These are phyloP conservation scores for Calonectria pteridis DNA, from an alignment of 2,329 filamentous ascomycete species.

Conservation along the genomic window DNA sequence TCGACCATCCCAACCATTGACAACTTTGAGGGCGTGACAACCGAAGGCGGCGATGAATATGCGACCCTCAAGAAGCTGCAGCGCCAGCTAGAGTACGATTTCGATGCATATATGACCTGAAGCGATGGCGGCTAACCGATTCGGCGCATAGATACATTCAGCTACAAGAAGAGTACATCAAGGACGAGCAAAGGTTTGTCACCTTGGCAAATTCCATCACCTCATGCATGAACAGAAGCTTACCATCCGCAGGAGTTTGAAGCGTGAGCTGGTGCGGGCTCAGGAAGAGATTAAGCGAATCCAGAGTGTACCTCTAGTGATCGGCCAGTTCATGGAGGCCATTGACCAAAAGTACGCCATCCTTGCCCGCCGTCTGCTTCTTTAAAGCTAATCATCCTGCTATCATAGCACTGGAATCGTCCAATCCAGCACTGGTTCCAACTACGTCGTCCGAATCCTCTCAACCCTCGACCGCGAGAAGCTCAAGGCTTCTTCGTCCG, in stretches of 20 bases:
- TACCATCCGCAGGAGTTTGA: slow-evolving; percentile 78
- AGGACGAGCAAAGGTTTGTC: slow-evolving; percentile 92
- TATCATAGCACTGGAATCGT: slow-evolving; percentile 91
- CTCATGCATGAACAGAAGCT: slow-evolving; percentile 24
- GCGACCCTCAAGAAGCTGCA: slow-evolving; percentile 96
- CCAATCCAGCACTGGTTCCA: slow-evolving; percentile 97
- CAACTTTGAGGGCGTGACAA: slow-evolving; percentile 84
- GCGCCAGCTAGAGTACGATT: slow-evolving; percentile 87
- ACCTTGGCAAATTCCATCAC: not conserved
- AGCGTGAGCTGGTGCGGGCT: slow-evolving; percentile 95
- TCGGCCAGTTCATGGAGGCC: slow-evolving; percentile 99
- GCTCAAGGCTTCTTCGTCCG: slow-evolving; percentile 97
- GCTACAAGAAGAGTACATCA: slow-evolving; percentile 99
- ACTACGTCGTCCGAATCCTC: slow-evolving; percentile 98
- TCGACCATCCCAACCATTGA: slow-evolving; percentile 91
- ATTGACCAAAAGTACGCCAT: slow-evolving; percentile 93
- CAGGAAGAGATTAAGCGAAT: slow-evolving; percentile 99
- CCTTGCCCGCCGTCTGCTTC: slow-evolving; percentile 14
- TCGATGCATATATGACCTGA: slow-evolving; percentile 3
- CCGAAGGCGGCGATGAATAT: slow-evolving; percentile 92
- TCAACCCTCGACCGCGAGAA: slow-evolving; percentile 98
- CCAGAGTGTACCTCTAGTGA: slow-evolving; percentile 96
- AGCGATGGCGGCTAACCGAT: slow-evolving; percentile 28
- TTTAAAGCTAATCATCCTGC: slow-evolving; percentile 16
- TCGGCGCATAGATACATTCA: slow-evolving; percentile 81